Base-by-base conservation (phyloP, 306 rosid genomes). In the Calophaca sinica region DNA sequence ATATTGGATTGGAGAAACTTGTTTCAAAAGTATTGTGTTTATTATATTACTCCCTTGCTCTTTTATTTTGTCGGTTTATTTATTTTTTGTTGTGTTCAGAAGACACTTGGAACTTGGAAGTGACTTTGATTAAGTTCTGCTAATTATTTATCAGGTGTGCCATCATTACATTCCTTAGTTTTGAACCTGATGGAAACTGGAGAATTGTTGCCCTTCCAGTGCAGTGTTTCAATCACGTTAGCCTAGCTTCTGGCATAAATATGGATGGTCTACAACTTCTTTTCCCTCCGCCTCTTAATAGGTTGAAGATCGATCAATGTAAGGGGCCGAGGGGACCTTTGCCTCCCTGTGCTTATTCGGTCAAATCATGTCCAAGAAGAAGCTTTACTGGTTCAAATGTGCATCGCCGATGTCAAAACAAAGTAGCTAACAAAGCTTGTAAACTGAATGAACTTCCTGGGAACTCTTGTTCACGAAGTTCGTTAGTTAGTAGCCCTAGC, bases 261-360 rank as follows among this genome's bases (percentile, higher is more conserved):
- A 87, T 86, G 90, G 90, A 89, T 42, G 81, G 85, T 61, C 66
- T 87, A 67, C 92, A 84, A 70, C 84, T 86, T 72, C 84, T 85
- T 84, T 82, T 60, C 65, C 87, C 86, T 35, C 85, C 84, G 33
- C 87, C 90, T 61, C 62, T 79, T 72, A 84, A 80, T 82, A 74
- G 80, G 67, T 44, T 74, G 68, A 82, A 81, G 83, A 64, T 72
- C 55, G 87, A 79, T 80, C 83, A 55, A 62, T 80, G 83, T 50
- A 83, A 76, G 78, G 80, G 79, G 59, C 64, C 76, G 5, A 81
- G 81, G 62, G 82, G 85, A 15, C 69, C 73, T 70, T 78, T 57
- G 6, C 77, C 73, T 64, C 83, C 78, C 73, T 81, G 67, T 70
- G 82, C 74, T 72, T 81, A 69, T 79, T 53, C 92, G 26, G 79